phyloP scores from a whole-genome alignment of 2,329 filamentous ascomycete genomes.

The Seiridium unicorne region DNA sequence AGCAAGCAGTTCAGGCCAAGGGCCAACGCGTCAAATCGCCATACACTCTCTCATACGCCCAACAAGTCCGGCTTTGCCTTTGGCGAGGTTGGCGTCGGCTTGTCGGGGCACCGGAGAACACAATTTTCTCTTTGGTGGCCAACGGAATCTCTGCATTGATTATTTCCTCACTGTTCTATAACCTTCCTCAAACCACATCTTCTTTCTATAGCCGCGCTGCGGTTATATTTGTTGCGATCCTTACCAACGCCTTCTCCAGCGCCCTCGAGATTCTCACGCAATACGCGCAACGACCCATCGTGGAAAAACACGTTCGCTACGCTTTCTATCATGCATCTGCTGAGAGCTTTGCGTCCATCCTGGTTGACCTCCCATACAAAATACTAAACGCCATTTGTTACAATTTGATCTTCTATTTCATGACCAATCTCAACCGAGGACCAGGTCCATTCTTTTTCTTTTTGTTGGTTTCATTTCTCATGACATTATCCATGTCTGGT shows the following conservation, averaged over 20 bases:
- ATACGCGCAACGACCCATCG: slow-evolving; percentile 24
- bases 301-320: slow-evolving; percentile 43
- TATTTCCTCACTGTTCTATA: slow-evolving; percentile 51
- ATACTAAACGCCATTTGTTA: slow-evolving; percentile 55
- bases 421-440: slow-evolving; percentile 60
- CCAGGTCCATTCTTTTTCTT: slow-evolving; percentile 62
- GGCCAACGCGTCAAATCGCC: slow-evolving; percentile 68
- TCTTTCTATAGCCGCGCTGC: slow-evolving; percentile 46
- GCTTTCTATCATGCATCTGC: slow-evolving; percentile 17
- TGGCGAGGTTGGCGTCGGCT: slow-evolving; percentile 73
- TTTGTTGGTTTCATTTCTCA: slow-evolving; percentile 29
- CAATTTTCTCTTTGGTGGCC: slow-evolving; percentile 25
- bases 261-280: slow-evolving; percentile 25
- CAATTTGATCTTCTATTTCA: slow-evolving; percentile 65
- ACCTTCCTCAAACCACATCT: slow-evolving; percentile 36
- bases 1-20: slow-evolving; percentile 54
- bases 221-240: slow-evolving; percentile 50
- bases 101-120: background rate
- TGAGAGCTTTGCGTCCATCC: slow-evolving; percentile 63
- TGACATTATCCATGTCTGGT: slow-evolving; percentile 72
- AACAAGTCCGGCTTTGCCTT: slow-evolving; percentile 78
- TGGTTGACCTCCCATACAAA: slow-evolving; percentile 63
- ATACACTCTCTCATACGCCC: slow-evolving; percentile 74
- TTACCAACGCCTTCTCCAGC: slow-evolving; percentile 48
- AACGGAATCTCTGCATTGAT: slow-evolving; percentile 50